These are phyloP conservation scores for Gossypium schwendimanii DNA, from an alignment of 441 rosid species.

Conservation along the genomic window DNA sequence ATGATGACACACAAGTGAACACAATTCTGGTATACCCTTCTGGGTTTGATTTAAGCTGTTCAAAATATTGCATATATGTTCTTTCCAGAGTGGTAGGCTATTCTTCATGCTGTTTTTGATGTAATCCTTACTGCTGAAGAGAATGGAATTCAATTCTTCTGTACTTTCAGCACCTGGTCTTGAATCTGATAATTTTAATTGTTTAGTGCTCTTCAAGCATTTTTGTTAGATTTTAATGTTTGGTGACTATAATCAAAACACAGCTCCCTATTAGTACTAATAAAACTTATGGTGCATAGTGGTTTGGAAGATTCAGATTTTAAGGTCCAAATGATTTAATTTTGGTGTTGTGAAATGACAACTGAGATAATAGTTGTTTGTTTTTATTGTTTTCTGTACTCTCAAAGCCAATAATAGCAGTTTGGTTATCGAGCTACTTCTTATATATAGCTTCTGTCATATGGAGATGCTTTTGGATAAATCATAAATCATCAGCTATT, in stretches of 20 bases:
- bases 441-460: neutral
- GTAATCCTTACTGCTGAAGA: neutral
- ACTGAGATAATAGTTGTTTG: neutral
- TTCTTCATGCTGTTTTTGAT: neutral
- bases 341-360: neutral
- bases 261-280: neutral
- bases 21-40: neutral
- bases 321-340: neutral
- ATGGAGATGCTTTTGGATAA: neutral
- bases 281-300: neutral
- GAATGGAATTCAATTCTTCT: neutral
- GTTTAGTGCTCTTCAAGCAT: neutral
- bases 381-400: neutral
- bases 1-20: neutral
- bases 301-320: neutral
- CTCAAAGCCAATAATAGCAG: neutral
- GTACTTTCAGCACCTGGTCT: neutral
- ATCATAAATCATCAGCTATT: neutral
- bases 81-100: neutral
- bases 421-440: neutral
- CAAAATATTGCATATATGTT: neutral
- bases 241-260: neutral
- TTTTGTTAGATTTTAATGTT: neutral
- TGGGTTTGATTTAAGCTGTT: conserved; percentile 2
- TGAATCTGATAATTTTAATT: neutral